These are phyloP conservation scores for Pseudopyrenochaeta lycopersici DNA, from an alignment of 2,329 filamentous ascomycete genomes.

Conservation along the genomic window DNA sequence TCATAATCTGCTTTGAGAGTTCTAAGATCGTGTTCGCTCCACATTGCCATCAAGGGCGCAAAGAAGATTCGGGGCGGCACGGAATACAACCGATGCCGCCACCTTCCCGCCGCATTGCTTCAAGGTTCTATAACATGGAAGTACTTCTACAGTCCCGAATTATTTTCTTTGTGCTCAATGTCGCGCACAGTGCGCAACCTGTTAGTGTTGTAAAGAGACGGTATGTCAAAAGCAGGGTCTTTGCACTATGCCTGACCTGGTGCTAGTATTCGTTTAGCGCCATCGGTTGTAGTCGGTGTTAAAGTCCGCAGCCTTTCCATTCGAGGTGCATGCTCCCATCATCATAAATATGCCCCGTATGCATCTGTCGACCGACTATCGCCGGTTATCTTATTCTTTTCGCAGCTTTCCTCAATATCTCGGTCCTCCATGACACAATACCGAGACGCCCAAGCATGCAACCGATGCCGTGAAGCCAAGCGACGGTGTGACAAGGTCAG, in stretches of 20 bases:
- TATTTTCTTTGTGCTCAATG: too few relatives aligned
- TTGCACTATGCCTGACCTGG: neutral
- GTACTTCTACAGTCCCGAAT: too few relatives aligned
- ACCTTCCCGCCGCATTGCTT: too few relatives aligned
- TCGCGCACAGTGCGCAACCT: too few relatives aligned
- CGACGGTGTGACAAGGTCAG: slow-evolving; percentile 26
- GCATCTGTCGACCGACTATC: slow-evolving; percentile 10
- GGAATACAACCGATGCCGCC: neutral
- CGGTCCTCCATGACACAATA: slow-evolving; percentile 7
- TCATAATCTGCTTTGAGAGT: neutral
- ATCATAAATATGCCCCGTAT: neutral
- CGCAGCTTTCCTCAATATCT: neutral
- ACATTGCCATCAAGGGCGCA: neutral
- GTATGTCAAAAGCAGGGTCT: neutral
- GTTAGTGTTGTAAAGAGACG: too few relatives aligned
- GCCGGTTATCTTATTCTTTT: slow-evolving; percentile 1
- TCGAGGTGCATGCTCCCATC: neutral
- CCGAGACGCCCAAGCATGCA: slow-evolving; percentile 20
- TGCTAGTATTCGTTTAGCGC: neutral
- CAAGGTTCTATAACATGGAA: too few relatives aligned
- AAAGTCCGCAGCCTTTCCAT: neutral
- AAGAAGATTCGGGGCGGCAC: neutral
- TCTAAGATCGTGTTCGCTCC: neutral
- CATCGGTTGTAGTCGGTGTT: slow-evolving; percentile 1
- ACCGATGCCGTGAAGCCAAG: slow-evolving; percentile 26